phyloP scores from a whole-genome alignment of 2,329 filamentous ascomycete genomes.

The Verticillium zaregamsianum region DNA sequence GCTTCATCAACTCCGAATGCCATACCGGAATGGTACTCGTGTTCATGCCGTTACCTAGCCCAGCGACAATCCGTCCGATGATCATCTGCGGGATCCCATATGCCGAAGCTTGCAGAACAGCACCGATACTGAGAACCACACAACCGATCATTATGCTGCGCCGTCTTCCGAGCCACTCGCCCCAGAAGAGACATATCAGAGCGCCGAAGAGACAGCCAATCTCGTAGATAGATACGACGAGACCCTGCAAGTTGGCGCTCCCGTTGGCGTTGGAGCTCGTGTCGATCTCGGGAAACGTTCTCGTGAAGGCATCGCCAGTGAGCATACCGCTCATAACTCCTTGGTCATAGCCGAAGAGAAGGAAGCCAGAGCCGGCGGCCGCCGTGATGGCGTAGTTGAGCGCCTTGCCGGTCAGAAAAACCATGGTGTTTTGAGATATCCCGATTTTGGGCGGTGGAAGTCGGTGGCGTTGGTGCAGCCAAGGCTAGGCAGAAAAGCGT shows the following conservation, averaged over 20 bases:
- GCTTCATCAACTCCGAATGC: slow-evolving; percentile 38
- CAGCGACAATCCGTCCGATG: slow-evolving; percentile 38
- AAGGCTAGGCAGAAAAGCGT: too few relatives aligned
- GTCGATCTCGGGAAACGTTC: slow-evolving; percentile 28
- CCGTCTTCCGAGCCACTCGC: slow-evolving; percentile 39
- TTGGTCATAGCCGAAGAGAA: slow-evolving; percentile 18
- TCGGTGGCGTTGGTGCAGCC: neutral
- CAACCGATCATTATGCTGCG: slow-evolving; percentile 35
- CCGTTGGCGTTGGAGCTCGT: slow-evolving; percentile 25
- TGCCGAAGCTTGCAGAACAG: slow-evolving; percentile 33
- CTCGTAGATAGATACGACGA: slow-evolving; percentile 41
- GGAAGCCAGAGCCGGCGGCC: slow-evolving; percentile 29
- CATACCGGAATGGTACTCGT: slow-evolving; percentile 41
- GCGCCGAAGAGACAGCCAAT: slow-evolving; percentile 44
- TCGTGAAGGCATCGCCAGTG: slow-evolving; percentile 26
- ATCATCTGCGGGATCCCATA: slow-evolving; percentile 25
- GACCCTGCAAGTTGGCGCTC: slow-evolving; percentile 38
- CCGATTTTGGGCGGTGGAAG: neutral
- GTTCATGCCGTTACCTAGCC: slow-evolving; percentile 36
- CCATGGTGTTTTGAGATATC: slow-evolving; percentile 3
- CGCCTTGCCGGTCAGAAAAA: slow-evolving; percentile 23
- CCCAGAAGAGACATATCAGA: slow-evolving; percentile 31
- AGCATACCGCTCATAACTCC: slow-evolving; percentile 27
- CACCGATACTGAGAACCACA: slow-evolving; percentile 35
- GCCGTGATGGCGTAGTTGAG: slow-evolving; percentile 34